Base-by-base conservation (phyloP, 495 filamentous ascomycete genomes). In the Hypoxylon fragiforme region DNA sequence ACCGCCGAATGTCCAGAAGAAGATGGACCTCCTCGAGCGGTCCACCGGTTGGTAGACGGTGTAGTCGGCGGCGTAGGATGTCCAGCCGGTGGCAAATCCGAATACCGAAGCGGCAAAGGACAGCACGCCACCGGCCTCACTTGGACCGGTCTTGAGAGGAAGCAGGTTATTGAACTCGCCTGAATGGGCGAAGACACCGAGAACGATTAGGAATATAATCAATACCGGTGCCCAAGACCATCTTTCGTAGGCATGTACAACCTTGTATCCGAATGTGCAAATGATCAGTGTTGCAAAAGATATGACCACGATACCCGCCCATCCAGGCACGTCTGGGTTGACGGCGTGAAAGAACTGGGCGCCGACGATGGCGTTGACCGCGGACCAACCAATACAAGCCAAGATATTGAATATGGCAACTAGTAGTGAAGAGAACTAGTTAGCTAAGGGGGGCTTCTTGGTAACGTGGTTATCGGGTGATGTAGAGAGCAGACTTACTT, bases 21-120 rank as follows among this genome's bases (percentile, higher is more conserved):
- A 95, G 38, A 90, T 74, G 39, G 79, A 81, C 30, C 64, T 65
- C 16, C 82, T 78, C 39, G 81, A 81, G 36, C 78, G 77, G 47
- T 71, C 71, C 1, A 76, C 68, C 1, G 89, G 89, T 57, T 91
- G 89, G 68, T 95, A 92, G 8, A 90, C 87, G 15, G 87, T 90
- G 70, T 92, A 92, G 61, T 94, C 89, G 30, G 89, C 85, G 0
- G 89, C 87, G 54, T 87, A 90, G 13, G 81, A 83, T 7, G 85
- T 86, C 89, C 89, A 94, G 12, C 88, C 89, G 1, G 87, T 89
- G 0, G 84, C 87, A 58, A 91, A 92, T 11, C 89, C 88, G 52
- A 81, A 91, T 15, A 91, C 78, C 7, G 83, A 83, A 1, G 87
- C 82, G 2, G 85, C 86, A 56, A 90, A 92, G 35, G 83, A 87